Percentiles rank a stretch among this genome's conserved stretches.
phyloP scores from a whole-genome alignment of 2,329 filamentous ascomycete genomes.

The Monilinia polystroma region DNA sequence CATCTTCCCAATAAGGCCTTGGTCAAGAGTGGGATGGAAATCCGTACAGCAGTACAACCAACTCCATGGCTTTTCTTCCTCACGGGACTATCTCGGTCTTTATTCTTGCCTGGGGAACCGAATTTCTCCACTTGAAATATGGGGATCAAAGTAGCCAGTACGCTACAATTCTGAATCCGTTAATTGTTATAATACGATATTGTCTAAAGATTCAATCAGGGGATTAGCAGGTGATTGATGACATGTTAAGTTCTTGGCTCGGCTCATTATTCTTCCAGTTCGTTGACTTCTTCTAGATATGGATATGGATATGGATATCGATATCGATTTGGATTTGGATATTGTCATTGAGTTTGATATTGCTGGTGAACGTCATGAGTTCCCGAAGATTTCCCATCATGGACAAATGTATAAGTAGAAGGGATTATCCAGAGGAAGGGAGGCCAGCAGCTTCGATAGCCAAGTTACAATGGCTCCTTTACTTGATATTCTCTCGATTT shows the following conservation, averaged over 20 bases:
- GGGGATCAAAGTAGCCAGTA: background rate
- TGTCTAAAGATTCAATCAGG: background rate
- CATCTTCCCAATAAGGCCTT: no score
- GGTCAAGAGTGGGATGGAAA: conserved; percentile 5
- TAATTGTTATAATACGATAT: background rate
- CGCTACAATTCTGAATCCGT: background rate
- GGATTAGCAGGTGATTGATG: background rate
- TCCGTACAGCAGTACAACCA: background rate
- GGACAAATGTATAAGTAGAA: conserved; percentile 7
- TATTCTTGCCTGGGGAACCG: conserved; percentile 1
- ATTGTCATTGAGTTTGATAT: background rate
- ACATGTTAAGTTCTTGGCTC: background rate
- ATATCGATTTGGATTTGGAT: no score
- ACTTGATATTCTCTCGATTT: conserved; percentile 10
- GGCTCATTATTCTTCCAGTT: background rate
- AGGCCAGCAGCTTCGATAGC: conserved; percentile 8
- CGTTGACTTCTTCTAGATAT: background rate
- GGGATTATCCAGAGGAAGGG: background rate
- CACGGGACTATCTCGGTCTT: background rate
- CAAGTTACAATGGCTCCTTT: conserved; percentile 19
- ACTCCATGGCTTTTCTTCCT: background rate
- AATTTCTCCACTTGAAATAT: background rate
- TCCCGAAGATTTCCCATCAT: conserved; percentile 15
- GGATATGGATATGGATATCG: no score
- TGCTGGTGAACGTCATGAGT: background rate